Base-by-base conservation (phyloP, 495 filamentous ascomycete species). In the Zalerion maritima region DNA sequence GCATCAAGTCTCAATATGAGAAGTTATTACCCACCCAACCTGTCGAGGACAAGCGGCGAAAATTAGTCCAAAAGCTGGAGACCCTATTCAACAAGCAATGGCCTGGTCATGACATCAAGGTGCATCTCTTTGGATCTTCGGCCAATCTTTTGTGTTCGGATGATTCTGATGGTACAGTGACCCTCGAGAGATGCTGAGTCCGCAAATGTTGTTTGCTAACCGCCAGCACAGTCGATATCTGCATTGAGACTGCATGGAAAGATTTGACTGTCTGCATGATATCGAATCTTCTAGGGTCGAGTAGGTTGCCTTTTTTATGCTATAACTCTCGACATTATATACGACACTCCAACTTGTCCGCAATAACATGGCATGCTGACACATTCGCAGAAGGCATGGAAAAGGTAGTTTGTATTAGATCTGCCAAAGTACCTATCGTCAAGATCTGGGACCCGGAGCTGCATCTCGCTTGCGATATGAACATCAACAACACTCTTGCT, bases 401-500 rank as follows among this genome's bases (percentile, higher is more conserved):
- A 53, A 77, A 76, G 38, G 85, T 97, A 6, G 78, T 93, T 21
- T 97, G 89, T 46, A 79, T 96, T 5, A 78, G 81, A 14, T 78
- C 78, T 21, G 89, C 89, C 9, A 94, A 94, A 50, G 91, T 97
- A 10, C 87, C 91, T 6, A 97, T 97, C 39, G 89, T 97, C 30
- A 97, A 96, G 57, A 87, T 94, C 26, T 96, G 86, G 86, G 89
- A 97, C 46, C 91, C 89, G 1, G 84, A 94, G 51, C 64, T 94
- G 14, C 57, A 71, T 21, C 60, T 97, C 34, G 79, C 84, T n/a
- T 94, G 84, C 41, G 89, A 97, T 48, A 89, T 97, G 78, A 97
- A 96, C 35, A 84, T 96, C 56, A 97, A 97, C 57, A 97, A 94
- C 39, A 86, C 86, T 2, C 40, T 87, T 25, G 89, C 89, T 1